Evolutionary conservation across 2,329 filamentous ascomycete genomes (phyloP), one percentile per base, ranked within the genome.

Genomic region (Rachicladosporium sp.): DNA sequence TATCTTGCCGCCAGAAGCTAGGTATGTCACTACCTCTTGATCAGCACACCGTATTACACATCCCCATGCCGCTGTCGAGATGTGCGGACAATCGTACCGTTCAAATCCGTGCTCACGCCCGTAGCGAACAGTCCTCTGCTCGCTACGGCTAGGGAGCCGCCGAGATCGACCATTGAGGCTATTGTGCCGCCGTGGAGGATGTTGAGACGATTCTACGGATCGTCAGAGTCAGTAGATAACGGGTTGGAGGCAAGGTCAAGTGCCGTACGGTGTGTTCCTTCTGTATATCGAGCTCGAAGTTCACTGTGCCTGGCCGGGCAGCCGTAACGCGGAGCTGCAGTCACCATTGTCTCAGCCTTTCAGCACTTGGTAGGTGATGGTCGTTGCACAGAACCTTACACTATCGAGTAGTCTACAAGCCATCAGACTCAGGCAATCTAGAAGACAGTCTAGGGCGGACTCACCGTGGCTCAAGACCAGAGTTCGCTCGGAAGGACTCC

Each of bases 381-480:
- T 23, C 21, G 30, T 10, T 13, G 10, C 12, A 10, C 8, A 10
- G 15, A 4, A n/a, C 48, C 60, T 42, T 49, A 66, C 63, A 3
- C 57, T 54, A 50, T 68, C 63, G 6, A 68, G 50, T 4, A 69
- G 46, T 37, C 65, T 68, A 36, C 36, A 6, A 13, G 40, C 21
- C 6, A 6, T 23, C 21, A 23, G 21, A 23, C 21, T 23, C 21
- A 23, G 21, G 21, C 42, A 9, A 29, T 32, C 32, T 41, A 12
- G 29, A 44, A 9, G 29, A 13, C 21, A 30, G 3, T 9, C 13
- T 33, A 21, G 45, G 37, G n/a, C 15, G 11, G 12, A 29, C 38
- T 15, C 67, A 93, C 88, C 83, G 82, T 58, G 86, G 86, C 61
- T 95, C 89, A 12, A 96, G 66, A 5, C 88, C 88, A 4, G 87